Percentiles rank a stretch among this genome's conserved stretches.
Conservation (phyloP, 1,284 basidiomycete genomes). For the Pyrrhoderma lamaoense region DNA sequence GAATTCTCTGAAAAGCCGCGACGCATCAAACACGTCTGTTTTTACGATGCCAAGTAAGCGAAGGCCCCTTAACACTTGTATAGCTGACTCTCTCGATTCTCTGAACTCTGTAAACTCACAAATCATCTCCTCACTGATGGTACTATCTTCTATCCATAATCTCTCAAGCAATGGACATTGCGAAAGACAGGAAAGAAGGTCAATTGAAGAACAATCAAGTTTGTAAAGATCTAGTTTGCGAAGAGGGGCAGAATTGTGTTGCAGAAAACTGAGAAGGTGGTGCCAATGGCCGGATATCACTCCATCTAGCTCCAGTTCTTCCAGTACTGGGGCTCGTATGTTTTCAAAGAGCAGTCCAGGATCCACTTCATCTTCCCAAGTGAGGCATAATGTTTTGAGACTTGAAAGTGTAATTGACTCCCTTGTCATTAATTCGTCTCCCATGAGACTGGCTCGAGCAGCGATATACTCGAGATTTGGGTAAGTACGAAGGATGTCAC, state of each 20-base stretch:
- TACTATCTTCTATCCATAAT: constrained; percentile 11
- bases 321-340: constrained; percentile 1
- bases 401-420: background rate
- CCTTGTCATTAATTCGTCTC: background rate
- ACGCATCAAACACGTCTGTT: background rate
- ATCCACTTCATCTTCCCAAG: constrained; percentile 1
- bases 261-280: constrained; percentile 4
- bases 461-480: constrained; percentile 6
- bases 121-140: constrained; percentile 2
- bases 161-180: constrained; percentile 1
- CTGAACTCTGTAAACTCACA: background rate
- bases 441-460: background rate
- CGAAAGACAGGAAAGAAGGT: constrained; percentile 5
- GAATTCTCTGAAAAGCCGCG: background rate
- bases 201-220: constrained; percentile 1
- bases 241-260: background rate
- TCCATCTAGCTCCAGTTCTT: constrained; percentile 10
- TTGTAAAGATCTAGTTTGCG: constrained; percentile 8
- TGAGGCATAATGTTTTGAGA: constrained; percentile 4
- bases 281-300: constrained; percentile 5
- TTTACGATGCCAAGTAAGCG: constrained; percentile 3
- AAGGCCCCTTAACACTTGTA: background rate
- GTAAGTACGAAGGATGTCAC: constrained; percentile 2
- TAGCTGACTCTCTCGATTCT: background rate
- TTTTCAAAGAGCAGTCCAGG: background rate